Base-by-base conservation (phyloP, 2,329 filamentous ascomycete genomes). In the Byssothecium circinans region DNA sequence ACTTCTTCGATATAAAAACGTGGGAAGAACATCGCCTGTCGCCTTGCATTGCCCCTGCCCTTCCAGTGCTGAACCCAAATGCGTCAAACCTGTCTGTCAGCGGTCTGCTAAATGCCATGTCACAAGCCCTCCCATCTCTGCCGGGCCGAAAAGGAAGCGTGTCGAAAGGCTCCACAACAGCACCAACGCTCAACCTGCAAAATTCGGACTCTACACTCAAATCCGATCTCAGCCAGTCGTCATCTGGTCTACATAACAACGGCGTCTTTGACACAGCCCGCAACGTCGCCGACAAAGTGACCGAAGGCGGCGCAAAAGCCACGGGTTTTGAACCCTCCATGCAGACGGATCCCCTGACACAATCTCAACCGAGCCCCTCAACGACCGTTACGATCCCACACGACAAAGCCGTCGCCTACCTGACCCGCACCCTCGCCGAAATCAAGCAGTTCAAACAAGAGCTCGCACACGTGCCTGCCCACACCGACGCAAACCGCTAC, bases 21-120 rank as follows among this genome's bases (percentile, higher is more conserved):
- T 97, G 92, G 91, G 82, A 87, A 45, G 86, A 88, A 52, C 84
- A 89, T 68, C 81, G 84, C 23, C 78, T 89, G 8, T 92, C 88
- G 2, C 91, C 91, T 0, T 94, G 88, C 64, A 81, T 95, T 34
- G 78, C 74, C n/a, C 78, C 84, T 0, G 76, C 86, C 2, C 71
- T 91, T 0, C 87, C 87, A 1, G 75, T 85, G 0, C 71, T 78
- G 1, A 59, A 65, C 27, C 41, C 62, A 23, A 50, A 61, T 60
- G 68, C 74, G 39, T 66, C 60, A 30, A 60, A 61, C 50, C 62
- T 76, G 3, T 73, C 73, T 8, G 64, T 75, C 32, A 71, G 70
- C 17, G 71, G 75, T 25, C 65, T 79, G 17, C 68, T 80, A 36
- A 76, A 62, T 41, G 71, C 75, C 5, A 71, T 81, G 62, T 72